A percentile compares a stretch with the other conserved stretches of the same genome.
These are phyloP conservation scores for Filobasidium wieringae DNA, from an alignment of 768 basidiomycete genomes.

Conservation along the genomic window DNA sequence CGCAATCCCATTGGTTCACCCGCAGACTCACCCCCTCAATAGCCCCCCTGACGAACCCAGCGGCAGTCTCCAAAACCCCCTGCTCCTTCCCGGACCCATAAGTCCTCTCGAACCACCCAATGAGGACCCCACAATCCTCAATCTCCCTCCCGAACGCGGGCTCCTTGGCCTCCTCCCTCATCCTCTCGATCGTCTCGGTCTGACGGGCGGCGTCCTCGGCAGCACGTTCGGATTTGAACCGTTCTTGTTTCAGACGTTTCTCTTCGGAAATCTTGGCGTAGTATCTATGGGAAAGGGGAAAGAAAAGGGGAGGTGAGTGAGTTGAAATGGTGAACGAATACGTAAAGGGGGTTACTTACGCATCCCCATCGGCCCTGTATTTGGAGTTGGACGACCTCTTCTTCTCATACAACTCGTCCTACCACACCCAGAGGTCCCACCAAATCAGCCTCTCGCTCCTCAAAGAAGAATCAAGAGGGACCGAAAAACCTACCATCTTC, in stretches of 20 bases:
- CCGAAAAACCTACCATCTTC: slow-evolving; percentile 31
- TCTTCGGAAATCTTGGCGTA: slow-evolving; percentile 39
- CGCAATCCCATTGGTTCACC: not conserved
- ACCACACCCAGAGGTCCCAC: no score
- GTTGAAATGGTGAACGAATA: no score
- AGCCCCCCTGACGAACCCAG: slow-evolving; percentile 22
- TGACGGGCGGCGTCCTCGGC: slow-evolving; percentile 60
- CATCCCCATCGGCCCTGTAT: slow-evolving; percentile 73
- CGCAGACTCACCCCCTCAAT: not conserved
- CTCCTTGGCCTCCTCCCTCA: slow-evolving; percentile 77
- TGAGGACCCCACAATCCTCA: slow-evolving; percentile 62
- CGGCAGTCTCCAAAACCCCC: slow-evolving; percentile 16
- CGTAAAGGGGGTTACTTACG: slow-evolving; percentile 46
- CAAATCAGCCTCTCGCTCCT: no score
- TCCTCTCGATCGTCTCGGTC: slow-evolving; percentile 61
- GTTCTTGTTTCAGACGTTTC: slow-evolving; percentile 71
- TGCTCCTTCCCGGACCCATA: slow-evolving; percentile 31
- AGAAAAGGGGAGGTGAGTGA: not conserved
- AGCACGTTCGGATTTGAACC: slow-evolving; percentile 66
- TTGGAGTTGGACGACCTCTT: slow-evolving; percentile 62
- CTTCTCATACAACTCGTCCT: slow-evolving; percentile 59
- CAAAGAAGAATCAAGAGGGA: not conserved
- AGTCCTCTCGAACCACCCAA: slow-evolving; percentile 37
- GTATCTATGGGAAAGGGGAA: slow-evolving; percentile 17
- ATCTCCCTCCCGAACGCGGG: slow-evolving; percentile 89